Evolutionary conservation across 2,329 filamentous ascomycete genomes (phyloP).

Genomic region (Colletotrichum lupini): DNA sequence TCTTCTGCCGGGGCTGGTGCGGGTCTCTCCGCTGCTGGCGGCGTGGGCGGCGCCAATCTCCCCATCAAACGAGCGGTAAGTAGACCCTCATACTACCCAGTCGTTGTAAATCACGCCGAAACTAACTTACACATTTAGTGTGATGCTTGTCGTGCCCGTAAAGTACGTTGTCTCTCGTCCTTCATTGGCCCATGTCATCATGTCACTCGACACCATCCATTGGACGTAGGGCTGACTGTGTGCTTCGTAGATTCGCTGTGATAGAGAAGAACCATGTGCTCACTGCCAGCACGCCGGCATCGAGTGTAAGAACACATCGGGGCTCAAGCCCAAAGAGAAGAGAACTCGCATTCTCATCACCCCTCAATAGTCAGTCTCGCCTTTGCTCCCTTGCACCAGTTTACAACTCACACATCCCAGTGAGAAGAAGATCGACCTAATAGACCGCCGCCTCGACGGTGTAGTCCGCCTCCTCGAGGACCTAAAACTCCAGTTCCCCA

Average conservation of each 20-base stretch:
- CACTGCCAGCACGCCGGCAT: conserved; percentile 28
- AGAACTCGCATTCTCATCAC: conserved; percentile 14
- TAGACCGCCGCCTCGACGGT: conserved; percentile 48
- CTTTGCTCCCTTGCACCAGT: no score
- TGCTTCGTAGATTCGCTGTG: conserved; percentile 20
- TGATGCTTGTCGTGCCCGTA: conserved; percentile 47
- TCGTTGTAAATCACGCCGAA: background rate
- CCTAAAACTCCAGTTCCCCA: conserved; percentile 42
- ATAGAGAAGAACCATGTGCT: conserved; percentile 20
- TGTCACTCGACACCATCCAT: conserved; percentile 41
- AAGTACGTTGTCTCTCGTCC: conserved; percentile 39
- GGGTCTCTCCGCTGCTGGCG: background rate
- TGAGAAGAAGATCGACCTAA: conserved; percentile 44
- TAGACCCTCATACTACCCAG: background rate
- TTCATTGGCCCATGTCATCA: background rate
- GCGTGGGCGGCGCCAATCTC: conserved; percentile 5
- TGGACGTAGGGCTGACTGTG: conserved; percentile 39
- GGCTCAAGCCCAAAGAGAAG: conserved; percentile 25
- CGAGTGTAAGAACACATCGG: conserved; percentile 25
- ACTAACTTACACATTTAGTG: conserved; percentile 39
- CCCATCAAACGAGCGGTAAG: conserved; percentile 32
- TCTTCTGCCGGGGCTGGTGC: background rate
- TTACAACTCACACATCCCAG: no score
- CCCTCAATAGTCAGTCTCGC: no score
- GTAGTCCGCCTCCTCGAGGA: conserved; percentile 48